Percentiles rank a stretch among this genome's conserved stretches.
Evolutionary conservation across 2,329 filamentous ascomycete genomes (phyloP).

Genomic region (Ceratocystis colombiana): DNA sequence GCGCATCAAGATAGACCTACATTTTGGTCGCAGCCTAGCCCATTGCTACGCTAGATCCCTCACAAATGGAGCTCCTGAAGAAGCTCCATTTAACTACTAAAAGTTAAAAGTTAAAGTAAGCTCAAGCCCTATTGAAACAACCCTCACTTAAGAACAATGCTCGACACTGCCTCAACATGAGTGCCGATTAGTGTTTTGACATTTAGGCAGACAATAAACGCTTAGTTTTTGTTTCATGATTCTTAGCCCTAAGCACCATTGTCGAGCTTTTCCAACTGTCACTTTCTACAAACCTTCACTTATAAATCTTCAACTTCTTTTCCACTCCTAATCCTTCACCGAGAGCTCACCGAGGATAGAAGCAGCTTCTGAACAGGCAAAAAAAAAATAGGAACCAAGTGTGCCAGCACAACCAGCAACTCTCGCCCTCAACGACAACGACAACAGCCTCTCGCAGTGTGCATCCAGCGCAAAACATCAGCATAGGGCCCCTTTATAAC

Average conservation of each 20-base stretch:
- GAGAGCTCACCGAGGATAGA: conserved; percentile 8
- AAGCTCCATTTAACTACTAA: not conserved
- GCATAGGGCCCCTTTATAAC: not conserved
- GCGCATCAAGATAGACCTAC: too few species aligned
- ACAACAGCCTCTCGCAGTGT: not conserved
- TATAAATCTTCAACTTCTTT: not conserved
- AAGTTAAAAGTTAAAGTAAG: not conserved
- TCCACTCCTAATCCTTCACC: not conserved
- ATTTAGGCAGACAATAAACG: not conserved
- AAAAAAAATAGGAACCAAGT: not conserved
- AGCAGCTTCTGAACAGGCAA: not conserved
- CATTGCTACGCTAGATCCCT: not conserved
- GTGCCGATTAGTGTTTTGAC: not conserved
- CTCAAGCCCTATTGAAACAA: not conserved
- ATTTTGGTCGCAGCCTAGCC: not conserved
- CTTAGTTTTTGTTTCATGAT: not conserved
- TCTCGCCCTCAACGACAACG: not conserved
- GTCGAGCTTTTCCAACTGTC: not conserved
- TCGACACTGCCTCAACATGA: not conserved
- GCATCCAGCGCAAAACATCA: not conserved
- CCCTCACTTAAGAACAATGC: not conserved
- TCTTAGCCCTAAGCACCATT: not conserved
- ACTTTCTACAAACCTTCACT: not conserved
- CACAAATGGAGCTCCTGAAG: not conserved
- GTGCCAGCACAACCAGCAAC: conserved; percentile 5